phyloP scores from a whole-genome alignment of 2,329 filamentous ascomycete genomes.

The Tolypocladium ovalisporum region DNA sequence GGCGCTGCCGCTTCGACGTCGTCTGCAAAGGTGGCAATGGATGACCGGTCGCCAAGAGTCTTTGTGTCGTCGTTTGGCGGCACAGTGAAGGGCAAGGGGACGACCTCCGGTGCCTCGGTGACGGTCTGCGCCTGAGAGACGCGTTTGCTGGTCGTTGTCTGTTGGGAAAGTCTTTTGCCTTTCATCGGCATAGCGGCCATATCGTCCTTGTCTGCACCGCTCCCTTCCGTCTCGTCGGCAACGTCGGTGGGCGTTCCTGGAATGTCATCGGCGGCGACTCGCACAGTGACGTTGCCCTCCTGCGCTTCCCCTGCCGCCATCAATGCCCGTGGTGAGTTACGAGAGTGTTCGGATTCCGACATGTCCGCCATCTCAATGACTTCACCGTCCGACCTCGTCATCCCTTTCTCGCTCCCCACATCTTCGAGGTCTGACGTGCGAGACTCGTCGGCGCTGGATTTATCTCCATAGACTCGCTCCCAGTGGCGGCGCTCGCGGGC shows the following conservation, averaged over 20 bases:
- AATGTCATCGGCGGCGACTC: conserved; percentile 39
- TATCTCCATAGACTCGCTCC: conserved; percentile 68
- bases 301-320: conserved; percentile 29
- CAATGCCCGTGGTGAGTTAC: conserved; percentile 24
- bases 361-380: conserved; percentile 49
- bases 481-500: conserved; percentile 55
- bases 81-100: conserved; percentile 56
- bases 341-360: conserved; percentile 17
- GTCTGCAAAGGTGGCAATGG: conserved; percentile 60
- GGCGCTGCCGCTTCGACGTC: conserved; percentile 31
- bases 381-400: conserved; percentile 23
- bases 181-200: conserved; percentile 8
- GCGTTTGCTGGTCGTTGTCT: conserved; percentile 6
- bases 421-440: conserved; percentile 42
- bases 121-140: conserved; percentile 10
- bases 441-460: conserved; percentile 27
- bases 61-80: conserved; percentile 32
- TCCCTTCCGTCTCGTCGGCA: conserved; percentile 19
- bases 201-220: conserved; percentile 15
- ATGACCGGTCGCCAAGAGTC: conserved; percentile 44
- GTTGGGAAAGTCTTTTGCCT: conserved; percentile 11
- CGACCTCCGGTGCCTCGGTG: conserved; percentile 34
- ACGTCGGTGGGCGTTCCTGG: conserved; percentile 13
- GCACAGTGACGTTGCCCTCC: conserved; percentile 39
- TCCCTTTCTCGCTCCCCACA: conserved; percentile 34